phyloP scores from a whole-genome alignment of 495 filamentous ascomycete genomes.

The Oidiodendron maius region DNA sequence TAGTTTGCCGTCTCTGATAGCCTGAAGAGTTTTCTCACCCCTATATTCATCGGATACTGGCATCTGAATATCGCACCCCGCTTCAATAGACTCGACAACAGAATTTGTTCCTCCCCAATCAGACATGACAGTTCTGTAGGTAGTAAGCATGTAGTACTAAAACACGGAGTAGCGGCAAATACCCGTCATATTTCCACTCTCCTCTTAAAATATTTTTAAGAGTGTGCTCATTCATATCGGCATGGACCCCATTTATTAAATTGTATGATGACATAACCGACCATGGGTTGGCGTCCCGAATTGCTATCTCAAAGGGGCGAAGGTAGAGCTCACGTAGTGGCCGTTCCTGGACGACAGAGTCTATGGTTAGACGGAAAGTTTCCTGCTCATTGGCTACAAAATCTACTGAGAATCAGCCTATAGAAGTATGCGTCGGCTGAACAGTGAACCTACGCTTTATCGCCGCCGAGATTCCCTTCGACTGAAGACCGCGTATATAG shows the following conservation, averaged over 20 bases:
- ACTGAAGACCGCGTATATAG: conserved; percentile 70
- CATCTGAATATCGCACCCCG: conserved; percentile 76
- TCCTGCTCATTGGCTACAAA: conserved; percentile 86
- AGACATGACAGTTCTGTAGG: conserved; percentile 57
- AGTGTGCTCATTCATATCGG: conserved; percentile 65
- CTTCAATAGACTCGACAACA: conserved; percentile 61
- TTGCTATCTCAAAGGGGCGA: conserved; percentile 73
- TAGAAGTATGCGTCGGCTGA: not conserved
- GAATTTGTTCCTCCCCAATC: conserved; percentile 73
- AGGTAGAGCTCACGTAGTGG: conserved; percentile 79
- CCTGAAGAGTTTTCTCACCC: conserved; percentile 57
- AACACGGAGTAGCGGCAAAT: conserved; percentile 19
- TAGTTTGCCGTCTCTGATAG: conserved; percentile 56
- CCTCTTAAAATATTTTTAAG: conserved; percentile 67
- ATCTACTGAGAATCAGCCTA: conserved; percentile 38
- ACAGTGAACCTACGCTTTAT: conserved; percentile 57
- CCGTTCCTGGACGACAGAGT: conserved; percentile 64
- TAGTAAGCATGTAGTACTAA: conserved; percentile 13
- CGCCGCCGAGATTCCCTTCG: conserved; percentile 67
- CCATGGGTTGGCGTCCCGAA: conserved; percentile 71
- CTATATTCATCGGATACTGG: conserved; percentile 69
- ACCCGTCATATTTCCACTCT: conserved; percentile 73
- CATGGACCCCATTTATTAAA: conserved; percentile 71
- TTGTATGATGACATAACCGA: conserved; percentile 86
- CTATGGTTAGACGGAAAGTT: conserved; percentile 66